Percentiles rank a stretch among this genome's conserved stretches.
Evolutionary conservation across 75 land plant species (phyloP).

Genomic region (Sequoia sempervirens): DNA sequence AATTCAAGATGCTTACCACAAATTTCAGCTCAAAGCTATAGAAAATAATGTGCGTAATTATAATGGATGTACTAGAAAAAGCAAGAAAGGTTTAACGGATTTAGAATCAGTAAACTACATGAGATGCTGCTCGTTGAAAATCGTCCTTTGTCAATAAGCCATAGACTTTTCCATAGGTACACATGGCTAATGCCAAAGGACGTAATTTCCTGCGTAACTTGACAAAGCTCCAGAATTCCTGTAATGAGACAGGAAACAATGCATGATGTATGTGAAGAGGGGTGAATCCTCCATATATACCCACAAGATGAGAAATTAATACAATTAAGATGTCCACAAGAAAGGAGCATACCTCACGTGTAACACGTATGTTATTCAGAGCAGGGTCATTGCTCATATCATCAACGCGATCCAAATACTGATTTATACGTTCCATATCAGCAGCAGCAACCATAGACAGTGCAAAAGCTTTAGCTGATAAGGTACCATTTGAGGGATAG

Average conservation of each 20-base stretch:
- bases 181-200: conserved; percentile 62
- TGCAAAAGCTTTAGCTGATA: conserved; percentile 86
- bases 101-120: conserved; percentile 36
- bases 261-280: neutral
- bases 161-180: conserved; percentile 66
- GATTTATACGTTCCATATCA: conserved; percentile 61
- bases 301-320: neutral
- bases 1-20: conserved; percentile 8
- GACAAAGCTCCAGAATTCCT: conserved; percentile 75
- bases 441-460: conserved; percentile 86
- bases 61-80: neutral
- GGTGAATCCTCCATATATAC: neutral
- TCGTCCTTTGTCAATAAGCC: conserved; percentile 65
- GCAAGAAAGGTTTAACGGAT: neutral
- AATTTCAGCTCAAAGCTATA: neutral
- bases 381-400: conserved; percentile 39
- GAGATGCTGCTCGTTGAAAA: conserved; percentile 74
- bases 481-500: conserved; percentile 39
- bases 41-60: neutral
- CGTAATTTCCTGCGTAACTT: conserved; percentile 58
- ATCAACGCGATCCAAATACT: conserved; percentile 70
- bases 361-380: conserved; percentile 36
- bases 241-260: conserved; percentile 1
- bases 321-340: neutral
- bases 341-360: conserved; percentile 41